Percentiles rank a stretch among this genome's conserved stretches.
phyloP scores from a whole-genome alignment of 495 filamentous ascomycete genomes.

The Penicillium desertorum region DNA sequence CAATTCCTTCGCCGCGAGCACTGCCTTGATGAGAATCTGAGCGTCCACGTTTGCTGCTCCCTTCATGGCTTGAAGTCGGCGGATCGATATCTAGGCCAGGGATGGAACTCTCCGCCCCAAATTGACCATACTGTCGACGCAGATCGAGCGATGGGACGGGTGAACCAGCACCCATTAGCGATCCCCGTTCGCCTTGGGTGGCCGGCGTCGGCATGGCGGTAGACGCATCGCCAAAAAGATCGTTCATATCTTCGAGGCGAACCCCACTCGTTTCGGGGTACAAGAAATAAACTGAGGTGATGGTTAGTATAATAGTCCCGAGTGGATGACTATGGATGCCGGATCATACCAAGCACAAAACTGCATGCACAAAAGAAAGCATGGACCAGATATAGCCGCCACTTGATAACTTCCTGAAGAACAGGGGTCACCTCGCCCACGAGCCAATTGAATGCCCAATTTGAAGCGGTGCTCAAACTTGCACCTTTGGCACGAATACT shows the following conservation, averaged over 20 bases:
- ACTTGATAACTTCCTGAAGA: conserved; percentile 83
- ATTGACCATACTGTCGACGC: conserved; percentile 51
- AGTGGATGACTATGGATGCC: background rate
- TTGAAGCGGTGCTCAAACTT: conserved; percentile 91
- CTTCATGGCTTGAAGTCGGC: conserved; percentile 50
- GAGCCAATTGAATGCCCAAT: conserved; percentile 98
- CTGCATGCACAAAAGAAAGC: conserved; percentile 96
- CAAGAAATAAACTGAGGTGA: conserved; percentile 82
- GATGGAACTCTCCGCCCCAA: conserved; percentile 60
- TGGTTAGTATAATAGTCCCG: background rate
- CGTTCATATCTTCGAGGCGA: conserved; percentile 93
- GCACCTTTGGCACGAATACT: conserved; percentile 98
- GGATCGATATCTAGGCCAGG: conserved; percentile 74
- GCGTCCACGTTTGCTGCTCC: conserved; percentile 47
- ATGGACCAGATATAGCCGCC: conserved; percentile 91
- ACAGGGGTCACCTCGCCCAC: conserved; percentile 94
- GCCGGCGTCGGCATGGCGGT: conserved; percentile 71
- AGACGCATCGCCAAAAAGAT: conserved; percentile 84
- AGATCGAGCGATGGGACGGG: conserved; percentile 79
- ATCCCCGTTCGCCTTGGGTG: conserved; percentile 70
- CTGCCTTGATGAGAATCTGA: conserved; percentile 29
- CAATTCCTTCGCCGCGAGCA: conserved; percentile 53
- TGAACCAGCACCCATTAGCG: conserved; percentile 67
- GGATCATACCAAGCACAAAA: conserved; percentile 86
- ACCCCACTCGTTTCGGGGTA: conserved; percentile 97